Evolutionary conservation across 2,329 filamentous ascomycete genomes (phyloP), one percentile per base, ranked within the genome.

Genomic region (Clarireedia homoeocarpa): DNA sequence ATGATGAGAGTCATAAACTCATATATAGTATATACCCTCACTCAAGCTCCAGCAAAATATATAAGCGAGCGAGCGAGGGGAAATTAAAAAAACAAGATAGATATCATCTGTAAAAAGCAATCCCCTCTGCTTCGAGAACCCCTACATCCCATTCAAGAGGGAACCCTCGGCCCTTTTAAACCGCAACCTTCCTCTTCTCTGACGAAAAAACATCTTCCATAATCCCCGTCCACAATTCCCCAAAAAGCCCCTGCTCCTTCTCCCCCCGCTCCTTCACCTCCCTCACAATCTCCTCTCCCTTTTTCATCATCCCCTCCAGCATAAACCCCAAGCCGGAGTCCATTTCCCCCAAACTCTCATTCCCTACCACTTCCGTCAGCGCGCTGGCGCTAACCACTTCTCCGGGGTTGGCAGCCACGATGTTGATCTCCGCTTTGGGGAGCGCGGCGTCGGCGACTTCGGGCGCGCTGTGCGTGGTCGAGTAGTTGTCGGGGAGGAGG

Each of bases 361-460:
- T 76, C n/a, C 75, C 75, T 64, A 83, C 79, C n/a, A 84, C 74
- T 65, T 80, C 78, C 7, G 77, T 79, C 56, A 85, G 70, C 4
- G 80, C 75, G 24, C 38, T 30, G 5, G 75, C 72, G 3, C 79
- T 72, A 3, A 76, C 67, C 27, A 82, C 77, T 45, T 71, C 70
- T 20, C 79, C 79, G 0, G 82, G 81, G 70, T 83, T 71, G 6
- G 76, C 74, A 10, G 81, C 82, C 27, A 85, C 71, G 59, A 85
- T 76, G 62, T 74, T 73, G 66, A 80, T 80, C 66, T 78, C 71
- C 15, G 75, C 72, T 45, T 63, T 61, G 5, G 70, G 63, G 40
- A 77, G 61, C 9, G 76, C 72, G 4, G 67, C 70, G 56, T 79
- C 75, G 12, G 66, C 53, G 14, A 71, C 67, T 61, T 80, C 75